Evolutionary conservation across 768 basidiomycete genomes (phyloP).

Genomic region (Russula compacta): DNA sequence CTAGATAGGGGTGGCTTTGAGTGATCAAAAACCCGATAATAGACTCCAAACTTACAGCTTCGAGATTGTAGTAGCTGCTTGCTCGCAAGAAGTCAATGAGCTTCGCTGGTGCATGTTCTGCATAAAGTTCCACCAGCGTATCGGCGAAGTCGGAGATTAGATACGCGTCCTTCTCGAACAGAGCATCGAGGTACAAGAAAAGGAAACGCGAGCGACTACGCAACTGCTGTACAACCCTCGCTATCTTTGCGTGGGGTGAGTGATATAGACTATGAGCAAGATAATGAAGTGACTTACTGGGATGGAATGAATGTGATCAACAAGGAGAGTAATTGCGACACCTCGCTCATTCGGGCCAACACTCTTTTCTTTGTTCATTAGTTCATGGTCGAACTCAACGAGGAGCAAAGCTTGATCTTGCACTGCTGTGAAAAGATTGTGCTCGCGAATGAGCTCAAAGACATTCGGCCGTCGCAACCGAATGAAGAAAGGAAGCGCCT

Average conservation of each 20-base stretch:
- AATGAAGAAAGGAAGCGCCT: slow-evolving; percentile 86
- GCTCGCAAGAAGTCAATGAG: slow-evolving; percentile 88
- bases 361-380: slow-evolving; percentile 48
- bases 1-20: slow-evolving; percentile 30
- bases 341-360: slow-evolving; percentile 43
- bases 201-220: slow-evolving; percentile 68
- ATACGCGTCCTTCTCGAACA: slow-evolving; percentile 81
- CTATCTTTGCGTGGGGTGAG: slow-evolving; percentile 45
- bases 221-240: slow-evolving; percentile 82
- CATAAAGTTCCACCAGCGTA: slow-evolving; percentile 84
- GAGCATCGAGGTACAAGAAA: slow-evolving; percentile 86
- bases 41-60: slow-evolving; percentile 41
- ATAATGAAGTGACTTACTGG: slow-evolving; percentile 48
- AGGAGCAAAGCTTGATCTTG: slow-evolving; percentile 88
- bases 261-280: not conserved
- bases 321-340: slow-evolving; percentile 76
- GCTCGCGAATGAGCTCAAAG: slow-evolving; percentile 86
- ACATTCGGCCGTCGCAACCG: slow-evolving; percentile 81
- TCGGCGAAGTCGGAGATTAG: slow-evolving; percentile 78
- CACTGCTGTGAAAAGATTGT: slow-evolving; percentile 91
- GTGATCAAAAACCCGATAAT: not conserved
- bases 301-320: slow-evolving; percentile 93
- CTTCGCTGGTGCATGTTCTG: slow-evolving; percentile 69
- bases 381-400: slow-evolving; percentile 89
- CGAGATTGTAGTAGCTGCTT: slow-evolving; percentile 86